phyloP scores from a whole-genome alignment of 2,329 filamentous ascomycete species.

The Didymella pomorum region DNA sequence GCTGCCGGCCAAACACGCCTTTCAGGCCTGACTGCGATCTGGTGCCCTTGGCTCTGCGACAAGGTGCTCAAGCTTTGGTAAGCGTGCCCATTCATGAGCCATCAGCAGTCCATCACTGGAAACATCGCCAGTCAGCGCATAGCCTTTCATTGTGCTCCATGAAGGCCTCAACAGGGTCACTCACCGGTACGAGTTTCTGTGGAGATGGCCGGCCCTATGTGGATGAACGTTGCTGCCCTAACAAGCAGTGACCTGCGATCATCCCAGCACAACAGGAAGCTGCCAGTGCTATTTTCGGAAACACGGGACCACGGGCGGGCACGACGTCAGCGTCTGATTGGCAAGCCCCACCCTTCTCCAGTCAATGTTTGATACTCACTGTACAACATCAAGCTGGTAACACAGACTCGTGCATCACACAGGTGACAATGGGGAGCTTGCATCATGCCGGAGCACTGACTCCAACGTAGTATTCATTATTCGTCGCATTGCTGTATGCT shows the following conservation, averaged over 20 bases:
- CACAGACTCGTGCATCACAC: neutral
- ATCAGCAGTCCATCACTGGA: neutral
- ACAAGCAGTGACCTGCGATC: neutral
- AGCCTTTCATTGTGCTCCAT: neutral
- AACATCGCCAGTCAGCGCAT: neutral
- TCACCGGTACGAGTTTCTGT: constrained; percentile 9
- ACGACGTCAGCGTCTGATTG: constrained; percentile 9
- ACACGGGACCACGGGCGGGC: neutral
- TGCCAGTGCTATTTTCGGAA: constrained; percentile 18
- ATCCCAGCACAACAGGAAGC: constrained; percentile 6
- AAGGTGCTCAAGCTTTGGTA: constrained; percentile 11
- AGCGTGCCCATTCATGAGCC: constrained; percentile 2
- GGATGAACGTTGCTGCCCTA: constrained; percentile 13
- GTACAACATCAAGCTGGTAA: neutral
- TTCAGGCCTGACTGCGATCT: neutral
- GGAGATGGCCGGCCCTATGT: constrained; percentile 8
- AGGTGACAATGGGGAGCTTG: constrained; percentile 1
- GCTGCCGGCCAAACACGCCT: neutral
- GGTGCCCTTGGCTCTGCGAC: neutral
- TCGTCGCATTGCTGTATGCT: constrained; percentile 4
- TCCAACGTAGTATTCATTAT: constrained; percentile 16
- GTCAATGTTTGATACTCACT: neutral
- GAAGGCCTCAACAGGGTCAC: neutral
- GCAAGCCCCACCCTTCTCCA: constrained; percentile 6
- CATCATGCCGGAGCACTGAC: neutral